A percentile compares a stretch with the other conserved stretches of the same genome.
Conservation (phyloP, 257 asterid genomes). For the Scutellaria galericulata region DNA sequence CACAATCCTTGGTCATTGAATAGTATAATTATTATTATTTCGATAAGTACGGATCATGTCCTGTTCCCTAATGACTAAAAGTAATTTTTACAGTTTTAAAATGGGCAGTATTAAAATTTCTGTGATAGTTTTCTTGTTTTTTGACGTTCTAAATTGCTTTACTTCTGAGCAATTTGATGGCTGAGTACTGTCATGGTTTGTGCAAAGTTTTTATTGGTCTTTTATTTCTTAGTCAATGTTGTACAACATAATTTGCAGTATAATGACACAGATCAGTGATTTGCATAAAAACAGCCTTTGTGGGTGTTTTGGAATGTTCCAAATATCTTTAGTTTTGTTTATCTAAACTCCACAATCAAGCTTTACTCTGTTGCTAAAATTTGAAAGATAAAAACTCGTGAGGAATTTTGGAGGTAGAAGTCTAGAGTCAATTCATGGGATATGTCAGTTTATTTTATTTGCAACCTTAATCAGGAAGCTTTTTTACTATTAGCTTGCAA, state of each 20-base stretch:
- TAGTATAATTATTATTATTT: not conserved
- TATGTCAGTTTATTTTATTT: not conserved
- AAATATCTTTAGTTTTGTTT: conserved; percentile 21
- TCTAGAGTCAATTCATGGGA: conserved; percentile 9
- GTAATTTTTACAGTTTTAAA: not conserved
- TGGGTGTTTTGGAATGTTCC: not conserved
- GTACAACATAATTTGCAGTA: conserved; percentile 16
- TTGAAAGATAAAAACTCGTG: conserved; percentile 9
- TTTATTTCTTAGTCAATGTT: not conserved
- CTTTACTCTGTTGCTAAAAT: conserved; percentile 23
- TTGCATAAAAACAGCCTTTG: conserved; percentile 16
- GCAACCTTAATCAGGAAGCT: not conserved
- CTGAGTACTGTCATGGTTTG: conserved; percentile 16
- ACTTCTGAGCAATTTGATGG: conserved; percentile 8
- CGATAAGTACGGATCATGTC: conserved; percentile 2
- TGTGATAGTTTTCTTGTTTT: conserved; percentile 14
- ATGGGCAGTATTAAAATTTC: conserved; percentile 5
- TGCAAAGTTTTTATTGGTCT: not conserved
- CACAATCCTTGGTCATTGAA: conserved; percentile 16
- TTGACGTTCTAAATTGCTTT: conserved; percentile 22
- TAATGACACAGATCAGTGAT: not conserved
- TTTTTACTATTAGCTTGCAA: conserved; percentile 13
- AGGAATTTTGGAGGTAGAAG: conserved; percentile 10
- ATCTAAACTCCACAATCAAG: conserved; percentile 19
- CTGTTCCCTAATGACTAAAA: not conserved